Percentiles rank a stretch among this genome's conserved stretches.
These are phyloP conservation scores for Aspergillus unguis DNA, from an alignment of 2,329 filamentous ascomycete genomes.

Conservation along the genomic window DNA sequence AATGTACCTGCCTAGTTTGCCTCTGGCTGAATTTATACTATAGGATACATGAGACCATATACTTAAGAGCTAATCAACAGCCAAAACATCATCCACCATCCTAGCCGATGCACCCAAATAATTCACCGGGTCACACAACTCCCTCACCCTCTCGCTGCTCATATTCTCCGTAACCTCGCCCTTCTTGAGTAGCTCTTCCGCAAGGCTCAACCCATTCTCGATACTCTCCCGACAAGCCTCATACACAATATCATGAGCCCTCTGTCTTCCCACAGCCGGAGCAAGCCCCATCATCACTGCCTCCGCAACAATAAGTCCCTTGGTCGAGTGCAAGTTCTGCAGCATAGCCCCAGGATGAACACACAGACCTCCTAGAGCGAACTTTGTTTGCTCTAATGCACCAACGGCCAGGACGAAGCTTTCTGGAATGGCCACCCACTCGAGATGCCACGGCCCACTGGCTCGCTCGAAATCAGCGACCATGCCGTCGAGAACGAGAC, in stretches of 20 bases:
- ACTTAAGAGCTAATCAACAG: constrained; percentile 5
- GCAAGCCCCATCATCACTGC: constrained; percentile 61
- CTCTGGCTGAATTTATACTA: background rate
- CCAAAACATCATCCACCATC: constrained; percentile 35
- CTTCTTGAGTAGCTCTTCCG: constrained; percentile 42
- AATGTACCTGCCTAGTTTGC: no score
- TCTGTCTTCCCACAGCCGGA: constrained; percentile 50
- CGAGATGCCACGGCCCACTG: constrained; percentile 58
- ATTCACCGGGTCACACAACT: constrained; percentile 55
- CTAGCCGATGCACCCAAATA: constrained; percentile 37
- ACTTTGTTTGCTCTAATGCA: constrained; percentile 53
- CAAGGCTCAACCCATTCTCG: constrained; percentile 42
- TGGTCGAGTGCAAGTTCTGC: constrained; percentile 50
- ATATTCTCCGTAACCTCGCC: constrained; percentile 44
- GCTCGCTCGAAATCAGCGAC: constrained; percentile 57
- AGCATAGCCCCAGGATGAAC: constrained; percentile 52
- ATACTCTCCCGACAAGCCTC: constrained; percentile 52
- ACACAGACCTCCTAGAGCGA: constrained; percentile 51
- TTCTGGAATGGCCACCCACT: constrained; percentile 56
- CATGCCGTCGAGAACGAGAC: constrained; percentile 55
- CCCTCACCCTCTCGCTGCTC: constrained; percentile 47
- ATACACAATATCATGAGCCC: constrained; percentile 57
- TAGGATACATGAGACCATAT: background rate
- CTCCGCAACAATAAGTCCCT: constrained; percentile 56
- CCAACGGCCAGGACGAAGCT: constrained; percentile 54